Base-by-base conservation (phyloP, 176 grass and related monocot species). In the Olyra latifolia region DNA sequence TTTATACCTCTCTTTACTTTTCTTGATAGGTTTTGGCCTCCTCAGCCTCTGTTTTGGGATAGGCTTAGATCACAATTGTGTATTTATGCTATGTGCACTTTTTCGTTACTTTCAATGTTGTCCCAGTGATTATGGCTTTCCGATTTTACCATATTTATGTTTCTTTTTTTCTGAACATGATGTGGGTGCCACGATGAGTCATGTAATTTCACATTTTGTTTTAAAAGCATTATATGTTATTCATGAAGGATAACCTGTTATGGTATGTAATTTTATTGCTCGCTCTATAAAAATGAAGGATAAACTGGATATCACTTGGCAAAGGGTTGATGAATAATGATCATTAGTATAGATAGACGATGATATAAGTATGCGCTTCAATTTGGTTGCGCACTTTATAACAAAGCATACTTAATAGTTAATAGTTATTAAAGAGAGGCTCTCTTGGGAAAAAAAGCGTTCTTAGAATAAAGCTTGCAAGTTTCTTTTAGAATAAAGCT, bases 401-500 rank as follows among this genome's bases (percentile, higher is more conserved):
- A 28, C 5, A 41, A 42, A 22, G 39, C 29, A 19, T 47, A 27
- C 30, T 7, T n/a, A 52, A 32, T 43, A 72, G 44, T 54, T 35
- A 35, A 35, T 35, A 35, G 32, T 35, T 27, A 56, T 80, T 43
- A 44, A 56, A 49, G 61, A 63, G 38, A 30, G 27, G 54, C n/a
- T 60, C 13, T 80, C 60, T 41, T 82, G 72, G 65, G 17, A 9
- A 72, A 63, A 50, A 58, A 57, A 78, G 71, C 77, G 72, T 55
- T 77, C 72, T 86, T 82, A 86, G 46, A 86, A 77, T 82, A 77
- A 76, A 89, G 6, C 62, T 61, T 75, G 83, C 78, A 86, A 86
- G 77, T 90, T 89, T 86, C 63, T 77, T 65, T 90, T 82, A 86
- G 46, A 86, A 77, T 82, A 77, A 76, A 89, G 9, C 62, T 61